Evolutionary conservation across 768 basidiomycete species (phyloP).

Genomic region (Hirschioporus abietinus): DNA sequence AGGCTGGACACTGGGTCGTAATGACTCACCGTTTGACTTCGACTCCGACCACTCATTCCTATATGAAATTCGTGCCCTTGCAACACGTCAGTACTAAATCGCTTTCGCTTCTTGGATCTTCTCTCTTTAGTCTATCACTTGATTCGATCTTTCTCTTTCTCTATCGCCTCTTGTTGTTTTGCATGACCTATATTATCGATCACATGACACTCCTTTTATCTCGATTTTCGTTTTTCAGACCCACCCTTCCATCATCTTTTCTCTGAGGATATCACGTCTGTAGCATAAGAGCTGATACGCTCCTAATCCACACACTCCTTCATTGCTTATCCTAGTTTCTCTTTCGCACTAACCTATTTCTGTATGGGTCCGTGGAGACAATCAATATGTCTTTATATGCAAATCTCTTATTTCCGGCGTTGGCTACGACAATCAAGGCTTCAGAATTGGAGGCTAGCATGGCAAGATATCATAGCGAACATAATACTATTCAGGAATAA

Average conservation of each 20-base stretch:
- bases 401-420: background rate
- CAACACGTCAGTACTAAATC: conserved; percentile 73
- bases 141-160: background rate
- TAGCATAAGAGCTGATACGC: conserved; percentile 8
- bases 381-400: conserved; percentile 1
- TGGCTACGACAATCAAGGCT: background rate
- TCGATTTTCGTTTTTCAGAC: conserved; percentile 24
- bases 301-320: conserved; percentile 13
- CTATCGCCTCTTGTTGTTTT: conserved; percentile 7
- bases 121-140: conserved; percentile 11
- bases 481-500: conserved; percentile 1
- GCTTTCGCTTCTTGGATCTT: conserved; percentile 10
- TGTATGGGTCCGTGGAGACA: background rate
- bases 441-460: background rate
- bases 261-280: background rate
- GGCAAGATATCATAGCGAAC: background rate
- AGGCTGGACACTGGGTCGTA: conserved; percentile 51
- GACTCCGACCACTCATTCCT: conserved; percentile 60
- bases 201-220: conserved; percentile 20
- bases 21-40: conserved; percentile 16
- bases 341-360: background rate
- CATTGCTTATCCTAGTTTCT: conserved; percentile 1
- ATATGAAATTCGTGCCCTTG: conserved; percentile 79
- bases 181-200: conserved; percentile 18
- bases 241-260: conserved; percentile 18